Evolutionary conservation across 768 basidiomycete species (phyloP), one percentile per base, ranked within the genome.

Genomic region (Symmetrospora coprosmae): DNA sequence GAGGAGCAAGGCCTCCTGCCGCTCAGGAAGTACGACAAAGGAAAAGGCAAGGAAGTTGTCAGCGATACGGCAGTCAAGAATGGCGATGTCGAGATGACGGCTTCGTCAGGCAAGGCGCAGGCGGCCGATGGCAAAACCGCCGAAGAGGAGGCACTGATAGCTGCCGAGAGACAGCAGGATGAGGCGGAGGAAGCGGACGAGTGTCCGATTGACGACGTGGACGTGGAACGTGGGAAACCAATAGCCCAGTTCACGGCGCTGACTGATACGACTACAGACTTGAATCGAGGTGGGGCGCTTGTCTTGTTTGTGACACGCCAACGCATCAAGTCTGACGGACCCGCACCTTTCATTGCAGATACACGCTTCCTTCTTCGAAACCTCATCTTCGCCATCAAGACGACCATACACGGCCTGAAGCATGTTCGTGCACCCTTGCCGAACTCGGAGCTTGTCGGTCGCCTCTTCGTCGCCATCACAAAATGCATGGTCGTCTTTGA

Each of bases 171-270:
- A 21, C 58, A 31, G 9, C 23, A 46, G 50, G 40, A 58, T 23
- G n/a, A 25, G 21, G 27, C 37, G 31, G 38, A 50, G 34, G 56
- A 64, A 27, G 64, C 37, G 7, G 52, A 66, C n/a, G 27, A 30
- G 11, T 52, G 65, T 41, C 64, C 61, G 13, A 71, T 79, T 21
- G 84, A 86, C 55, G 77, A 79, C 56, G 73, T 82, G 23, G 76
- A 79, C 48, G 83, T 97, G 27, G 94, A 99, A 74, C 85, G 84
- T 71, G 78, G 81, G 4, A 82, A 90, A 62, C 89, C 92, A 7
- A 79, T 92, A 2, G 81, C 83, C 27, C 81, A 81, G 37, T 81
- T 86, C 3, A 77, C 82, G 5, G 88, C 82, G 65, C 83, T 85
- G 7, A 75, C 80, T 1, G 91, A 94, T 66, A 85, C 83, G 49